These are phyloP conservation scores for Scutellaria baicalensis DNA, from an alignment of 257 asterid species.

Conservation along the genomic window DNA sequence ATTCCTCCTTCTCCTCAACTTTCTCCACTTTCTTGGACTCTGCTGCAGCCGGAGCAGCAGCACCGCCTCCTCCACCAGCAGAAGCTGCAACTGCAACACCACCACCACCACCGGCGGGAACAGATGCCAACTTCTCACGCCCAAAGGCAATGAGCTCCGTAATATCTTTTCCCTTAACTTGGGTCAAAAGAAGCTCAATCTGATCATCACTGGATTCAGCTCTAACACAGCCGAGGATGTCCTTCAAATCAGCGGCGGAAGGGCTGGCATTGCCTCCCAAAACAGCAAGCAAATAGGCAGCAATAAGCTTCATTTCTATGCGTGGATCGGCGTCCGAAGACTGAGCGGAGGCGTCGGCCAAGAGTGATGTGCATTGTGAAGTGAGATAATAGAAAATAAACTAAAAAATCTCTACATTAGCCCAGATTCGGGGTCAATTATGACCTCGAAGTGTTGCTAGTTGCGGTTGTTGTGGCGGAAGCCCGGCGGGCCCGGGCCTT, in stretches of 20 bases:
- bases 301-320: constrained; percentile 29
- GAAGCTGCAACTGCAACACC: constrained; percentile 23
- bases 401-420: too few relatives aligned
- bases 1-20: constrained; percentile 30
- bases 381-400: too few relatives aligned
- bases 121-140: constrained; percentile 27
- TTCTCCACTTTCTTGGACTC: constrained; percentile 34
- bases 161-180: constrained; percentile 20
- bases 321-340: not conserved
- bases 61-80: constrained; percentile 15
- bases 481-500: too few relatives aligned
- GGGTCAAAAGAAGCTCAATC: constrained; percentile 19
- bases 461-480: too few relatives aligned
- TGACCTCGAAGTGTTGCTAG: too few relatives aligned
- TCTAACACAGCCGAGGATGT: constrained; percentile 27
- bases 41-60: constrained; percentile 26
- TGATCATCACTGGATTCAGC: constrained; percentile 17
- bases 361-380: not conserved
- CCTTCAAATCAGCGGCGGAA: constrained; percentile 21
- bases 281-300: constrained; percentile 33
- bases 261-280: constrained; percentile 31
- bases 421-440: too few relatives aligned
- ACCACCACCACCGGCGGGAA: constrained; percentile 29
- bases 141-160: constrained; percentile 27
- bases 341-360: not conserved